Base-by-base conservation (phyloP, 257 asterid genomes). In the Knoxia roxburghii region DNA sequence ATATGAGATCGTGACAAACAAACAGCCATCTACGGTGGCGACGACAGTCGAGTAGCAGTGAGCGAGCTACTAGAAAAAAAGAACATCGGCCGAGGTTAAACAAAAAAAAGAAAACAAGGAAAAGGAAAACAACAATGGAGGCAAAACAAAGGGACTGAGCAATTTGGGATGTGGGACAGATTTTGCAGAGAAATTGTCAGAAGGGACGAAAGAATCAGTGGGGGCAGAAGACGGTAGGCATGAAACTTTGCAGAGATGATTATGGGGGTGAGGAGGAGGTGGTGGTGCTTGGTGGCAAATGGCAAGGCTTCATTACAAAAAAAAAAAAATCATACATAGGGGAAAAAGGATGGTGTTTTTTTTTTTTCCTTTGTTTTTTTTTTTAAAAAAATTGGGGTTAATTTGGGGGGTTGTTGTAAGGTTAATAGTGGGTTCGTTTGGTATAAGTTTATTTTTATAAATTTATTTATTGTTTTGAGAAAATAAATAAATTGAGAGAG, bases 1-100 rank as follows among this genome's bases (percentile, higher is more conserved):
- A 0, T 86, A 82, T 61, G 95, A 90, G 79, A 85, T 93, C 15
- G 86, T 93, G 4, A 72, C 94, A 26, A 86, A 82, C 76, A 83
- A 84, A 68, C 83, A 71, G 62, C 77, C 77, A 55, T 61, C 89
- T 5, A 72, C 97, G 18, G 72, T 77, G 62, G 50, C 87, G 1
- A 81, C 78, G 60, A 57, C 89, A 68, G 79, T 68, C 66, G 80
- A 69, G 71, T 73, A 24, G 63, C 5, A 11, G 39, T 39, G 37
- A 35, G n/a, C 33, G 10, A 15, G 21, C 43, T 26, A 35, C 46
- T 9, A 40, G 35, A 64, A 29, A 27, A 56, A 33, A 21, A 49
- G 9, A 52, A 56, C 63, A 65, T 24, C n/a, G 43, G 61, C 50
- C 41, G 35, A 30, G 7, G 43, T 33, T 39, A 70, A 61, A 37